Base-by-base conservation (phyloP, 2,329 filamentous ascomycete genomes). In the Phyllosticta paracitricarpa region DNA sequence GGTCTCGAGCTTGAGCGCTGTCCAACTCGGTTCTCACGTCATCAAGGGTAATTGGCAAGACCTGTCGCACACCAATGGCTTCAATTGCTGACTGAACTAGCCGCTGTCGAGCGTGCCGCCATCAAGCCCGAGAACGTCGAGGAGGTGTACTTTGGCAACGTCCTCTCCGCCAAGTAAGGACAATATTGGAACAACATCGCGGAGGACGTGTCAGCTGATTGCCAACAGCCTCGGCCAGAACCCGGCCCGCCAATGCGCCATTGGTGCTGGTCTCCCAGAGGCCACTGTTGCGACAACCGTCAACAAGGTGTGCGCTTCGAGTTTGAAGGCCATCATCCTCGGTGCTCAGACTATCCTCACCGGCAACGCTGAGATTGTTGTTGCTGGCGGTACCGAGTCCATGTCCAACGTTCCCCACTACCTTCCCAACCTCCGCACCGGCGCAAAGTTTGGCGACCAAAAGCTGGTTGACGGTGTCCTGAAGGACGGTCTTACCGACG, bases 341-440 rank as follows among this genome's bases (percentile, higher is more conserved):
- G 94, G 89, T 68, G 90, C 93, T 58, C 94, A 97, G 78, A 97
- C 93, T 70, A 99, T 99, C 80, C 91, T 97, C 76, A 96, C 92
- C 59, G 93, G 94, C 68, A 96, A 91, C 73, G 93, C 93, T 66
- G 87, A 90, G 68, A 87, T 97, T 66, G 86, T 99, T 66, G 91
- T 99, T 63, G 94, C 92, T 66, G 94, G 92, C 72, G 94, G 94
- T 69, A 86, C 93, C 68, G 94, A 99, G 81, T 96, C 91, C 81
- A 99, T 99, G 94, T 96, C 92, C 73, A 97, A 97, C 80, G 83
- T 88, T 60, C 94, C 94, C 58, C 92, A 99, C 81, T 99, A 99
- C 81, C 88, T 97, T 59, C 89, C 91, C 66, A 89, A 81, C 75
- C 82, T 96, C 69, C 89, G 94, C 75, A 88, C 78, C 67, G 94